These are phyloP conservation scores for Platanthera guangdongensis DNA, from an alignment of 106 monocot genomes.

Conservation along the genomic window DNA sequence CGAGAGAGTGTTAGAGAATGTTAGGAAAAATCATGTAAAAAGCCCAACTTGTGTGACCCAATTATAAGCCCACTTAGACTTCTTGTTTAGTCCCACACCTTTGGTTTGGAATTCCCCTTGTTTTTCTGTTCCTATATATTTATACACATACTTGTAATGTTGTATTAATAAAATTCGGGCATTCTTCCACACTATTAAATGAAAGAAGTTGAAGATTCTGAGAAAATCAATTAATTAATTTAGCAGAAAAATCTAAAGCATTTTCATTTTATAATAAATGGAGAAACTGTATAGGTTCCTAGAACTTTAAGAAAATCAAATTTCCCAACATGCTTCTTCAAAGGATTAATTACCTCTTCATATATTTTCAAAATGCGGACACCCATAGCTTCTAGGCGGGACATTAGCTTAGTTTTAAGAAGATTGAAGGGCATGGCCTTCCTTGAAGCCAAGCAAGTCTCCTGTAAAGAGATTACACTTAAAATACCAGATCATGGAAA, in stretches of 20 bases:
- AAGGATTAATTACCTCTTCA: slow-evolving; percentile 74
- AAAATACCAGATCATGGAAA: not conserved
- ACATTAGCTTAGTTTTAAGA: slow-evolving; percentile 76
- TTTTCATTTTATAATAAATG: not conserved
- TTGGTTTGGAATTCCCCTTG: no score
- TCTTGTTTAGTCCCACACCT: no score
- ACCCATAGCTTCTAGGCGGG: slow-evolving; percentile 83
- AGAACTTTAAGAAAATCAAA: not conserved
- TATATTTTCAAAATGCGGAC: slow-evolving; percentile 62
- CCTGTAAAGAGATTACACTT: slow-evolving; percentile 37
- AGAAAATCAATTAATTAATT: not conserved
- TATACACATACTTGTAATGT: no score
- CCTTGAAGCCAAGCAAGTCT: slow-evolving; percentile 94
- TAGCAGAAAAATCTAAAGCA: not conserved
- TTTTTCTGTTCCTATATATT: no score
- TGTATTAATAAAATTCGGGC: no score
- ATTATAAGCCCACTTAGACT: no score
- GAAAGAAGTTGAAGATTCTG: not conserved
- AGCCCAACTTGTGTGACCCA: no score
- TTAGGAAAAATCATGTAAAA: no score
- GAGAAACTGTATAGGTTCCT: not conserved
- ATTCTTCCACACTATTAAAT: not conserved
- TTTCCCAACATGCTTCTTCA: not conserved
- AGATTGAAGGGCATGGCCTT: slow-evolving; percentile 91
- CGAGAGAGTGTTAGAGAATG: no score